Conservation (phyloP, 2,329 filamentous ascomycete species). For the Aspergillus amoenus region DNA sequence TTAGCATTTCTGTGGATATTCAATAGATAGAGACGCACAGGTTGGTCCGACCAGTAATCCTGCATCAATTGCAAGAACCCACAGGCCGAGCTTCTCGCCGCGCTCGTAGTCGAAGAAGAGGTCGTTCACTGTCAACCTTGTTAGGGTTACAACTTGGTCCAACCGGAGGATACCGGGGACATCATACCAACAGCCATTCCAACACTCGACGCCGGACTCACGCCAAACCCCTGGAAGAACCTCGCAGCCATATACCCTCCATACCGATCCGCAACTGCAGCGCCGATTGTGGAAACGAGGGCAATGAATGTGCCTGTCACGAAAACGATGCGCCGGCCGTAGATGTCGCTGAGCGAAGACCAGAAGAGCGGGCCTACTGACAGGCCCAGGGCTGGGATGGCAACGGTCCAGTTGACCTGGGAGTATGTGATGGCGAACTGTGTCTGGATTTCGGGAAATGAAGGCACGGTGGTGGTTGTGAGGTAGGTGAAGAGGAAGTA, state of each 20-base stretch:
- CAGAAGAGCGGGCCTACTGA: conserved; percentile 53
- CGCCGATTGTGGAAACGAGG: conserved; percentile 43
- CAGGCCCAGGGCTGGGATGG: conserved; percentile 52
- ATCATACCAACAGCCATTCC: conserved; percentile 50
- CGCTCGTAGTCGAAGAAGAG: conserved; percentile 59
- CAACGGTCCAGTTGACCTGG: conserved; percentile 57
- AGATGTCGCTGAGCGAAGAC: conserved; percentile 52
- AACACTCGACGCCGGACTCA: conserved; percentile 55
- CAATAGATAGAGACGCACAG: conserved; percentile 29
- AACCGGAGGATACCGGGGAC: no score
- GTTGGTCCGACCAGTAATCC: conserved; percentile 52
- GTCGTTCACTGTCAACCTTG: conserved; percentile 52
- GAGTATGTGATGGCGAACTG: conserved; percentile 47
- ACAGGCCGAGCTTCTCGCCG: conserved; percentile 56
- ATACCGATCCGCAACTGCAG: conserved; percentile 44
- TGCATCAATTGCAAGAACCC: conserved; percentile 57
- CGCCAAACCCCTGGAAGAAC: conserved; percentile 59
- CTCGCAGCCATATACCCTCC: conserved; percentile 57
- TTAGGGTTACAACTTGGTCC: no score
- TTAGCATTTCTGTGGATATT: not conserved
- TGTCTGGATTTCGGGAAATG: conserved; percentile 51
- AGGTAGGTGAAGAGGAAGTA: conserved; percentile 61
- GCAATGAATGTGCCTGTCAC: conserved; percentile 46
- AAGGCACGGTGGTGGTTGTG: conserved; percentile 57
- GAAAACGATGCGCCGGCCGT: conserved; percentile 53